These are phyloP conservation scores for Mucor lusitanicus DNA, from an alignment of 371 early-diverging fungal genomes.

Conservation along the genomic window DNA sequence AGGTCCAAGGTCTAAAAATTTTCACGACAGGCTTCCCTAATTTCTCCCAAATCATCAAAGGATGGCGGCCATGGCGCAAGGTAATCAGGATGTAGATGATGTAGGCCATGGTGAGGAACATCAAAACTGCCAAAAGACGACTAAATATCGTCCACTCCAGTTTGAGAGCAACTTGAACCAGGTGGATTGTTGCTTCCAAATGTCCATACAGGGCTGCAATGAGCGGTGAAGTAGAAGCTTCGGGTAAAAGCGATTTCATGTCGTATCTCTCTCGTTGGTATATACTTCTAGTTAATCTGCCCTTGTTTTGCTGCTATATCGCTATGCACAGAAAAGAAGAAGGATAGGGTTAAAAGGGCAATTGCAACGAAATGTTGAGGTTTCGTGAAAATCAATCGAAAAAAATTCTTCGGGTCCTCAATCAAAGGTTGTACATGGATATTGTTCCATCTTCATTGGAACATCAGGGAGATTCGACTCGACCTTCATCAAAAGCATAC, in stretches of 20 bases:
- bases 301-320: neutral
- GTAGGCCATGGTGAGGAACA: slow-evolving; percentile 31
- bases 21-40: slow-evolving; percentile 49
- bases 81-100: slow-evolving; percentile 43
- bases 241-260: slow-evolving; percentile 1
- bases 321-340: neutral
- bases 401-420: neutral
- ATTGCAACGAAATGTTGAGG: neutral
- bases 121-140: slow-evolving; percentile 36
- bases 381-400: neutral
- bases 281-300: neutral
- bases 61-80: slow-evolving; percentile 42
- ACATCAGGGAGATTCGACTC: too few species aligned
- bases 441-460: neutral
- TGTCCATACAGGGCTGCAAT: slow-evolving; percentile 40
- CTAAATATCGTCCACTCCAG: slow-evolving; percentile 54
- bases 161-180: slow-evolving; percentile 39
- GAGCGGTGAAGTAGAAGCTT: slow-evolving; percentile 15
- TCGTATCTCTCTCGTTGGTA: neutral
- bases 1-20: slow-evolving; percentile 46
- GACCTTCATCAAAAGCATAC: neutral
- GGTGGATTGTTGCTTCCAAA: slow-evolving; percentile 37
- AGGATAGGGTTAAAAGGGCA: neutral
- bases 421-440: neutral
- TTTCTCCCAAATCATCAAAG: slow-evolving; percentile 49